Percentiles rank a stretch among this genome's conserved stretches.
Evolutionary conservation across 1,139 yeast species (phyloP).

Genomic region (Scheffersomyces parashehatae): DNA sequence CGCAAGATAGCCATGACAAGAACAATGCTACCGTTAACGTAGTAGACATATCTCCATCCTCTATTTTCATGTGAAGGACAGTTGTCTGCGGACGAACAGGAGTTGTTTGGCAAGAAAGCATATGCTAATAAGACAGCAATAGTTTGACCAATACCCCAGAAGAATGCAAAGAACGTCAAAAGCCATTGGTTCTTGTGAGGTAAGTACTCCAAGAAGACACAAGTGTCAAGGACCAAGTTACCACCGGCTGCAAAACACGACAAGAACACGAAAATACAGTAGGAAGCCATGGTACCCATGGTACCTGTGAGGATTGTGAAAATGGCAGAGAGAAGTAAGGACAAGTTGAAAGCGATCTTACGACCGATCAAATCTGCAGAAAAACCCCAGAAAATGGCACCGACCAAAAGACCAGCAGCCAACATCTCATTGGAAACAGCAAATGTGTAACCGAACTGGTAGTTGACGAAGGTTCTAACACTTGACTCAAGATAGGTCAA

Average conservation of each 20-base stretch:
- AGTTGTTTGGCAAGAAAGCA: conserved; percentile 53
- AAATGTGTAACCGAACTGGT: conserved; percentile 32
- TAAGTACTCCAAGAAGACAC: conserved; percentile 58
- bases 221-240: conserved; percentile 59
- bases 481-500: conserved; percentile 33
- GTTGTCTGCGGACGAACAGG: conserved; percentile 40
- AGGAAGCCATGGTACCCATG: conserved; percentile 47
- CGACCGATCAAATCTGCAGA: conserved; percentile 63
- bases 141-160: conserved; percentile 68
- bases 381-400: conserved; percentile 60
- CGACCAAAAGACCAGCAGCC: conserved; percentile 46
- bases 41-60: conserved; percentile 65
- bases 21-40: conserved; percentile 54
- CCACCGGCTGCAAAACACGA: conserved; percentile 57
- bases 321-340: conserved; percentile 50
- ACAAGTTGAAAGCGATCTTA: conserved; percentile 53
- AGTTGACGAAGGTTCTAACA: conserved; percentile 35
- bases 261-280: conserved; percentile 50
- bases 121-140: conserved; percentile 55
- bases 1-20: conserved; percentile 49
- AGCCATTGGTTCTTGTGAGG: conserved; percentile 56
- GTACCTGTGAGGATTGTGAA: conserved; percentile 58
- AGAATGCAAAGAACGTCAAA: conserved; percentile 55
- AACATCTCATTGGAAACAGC: conserved; percentile 15
- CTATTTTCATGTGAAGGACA: conserved; percentile 50